Evolutionary conservation across 2,329 filamentous ascomycete species (phyloP).

Genomic region (Sporothrix euskadiensis): DNA sequence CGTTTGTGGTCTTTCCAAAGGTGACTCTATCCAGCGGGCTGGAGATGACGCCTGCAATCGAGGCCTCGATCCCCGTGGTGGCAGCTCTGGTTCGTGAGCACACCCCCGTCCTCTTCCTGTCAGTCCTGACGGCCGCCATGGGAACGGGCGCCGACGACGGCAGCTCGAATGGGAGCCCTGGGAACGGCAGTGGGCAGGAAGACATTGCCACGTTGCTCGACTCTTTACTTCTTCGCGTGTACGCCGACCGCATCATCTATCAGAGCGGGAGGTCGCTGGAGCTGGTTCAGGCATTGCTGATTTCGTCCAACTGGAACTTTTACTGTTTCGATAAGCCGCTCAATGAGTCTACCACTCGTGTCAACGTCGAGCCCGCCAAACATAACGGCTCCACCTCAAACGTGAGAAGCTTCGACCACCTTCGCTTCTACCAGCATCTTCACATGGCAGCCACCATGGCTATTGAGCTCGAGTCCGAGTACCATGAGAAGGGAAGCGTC

Average conservation of each 20-base stretch:
- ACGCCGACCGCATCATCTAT: slow-evolving; percentile 28
- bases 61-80: background rate
- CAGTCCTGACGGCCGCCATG: slow-evolving; percentile 26
- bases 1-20: slow-evolving; percentile 30
- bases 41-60: background rate
- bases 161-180: background rate
- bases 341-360: background rate
- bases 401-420: slow-evolving; percentile 16
- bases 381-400: background rate
- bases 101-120: slow-evolving; percentile 28
- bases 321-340: slow-evolving; percentile 4
- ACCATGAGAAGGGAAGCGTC: background rate
- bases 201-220: slow-evolving; percentile 20
- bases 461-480: slow-evolving; percentile 15
- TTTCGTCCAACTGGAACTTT: slow-evolving; percentile 30
- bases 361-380: background rate
- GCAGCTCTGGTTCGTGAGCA: slow-evolving; percentile 22
- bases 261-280: slow-evolving; percentile 27
- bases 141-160: slow-evolving; percentile 16
- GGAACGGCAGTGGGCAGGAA: background rate
- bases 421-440: slow-evolving; percentile 29
- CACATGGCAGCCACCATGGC: slow-evolving; percentile 29
- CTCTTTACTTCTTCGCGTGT: slow-evolving; percentile 21
- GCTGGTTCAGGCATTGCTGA: slow-evolving; percentile 31
- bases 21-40: slow-evolving; percentile 12